Evolutionary conservation across 164 flowering plant genomes (phyloP).

Genomic region (Nelumbo lutea): DNA sequence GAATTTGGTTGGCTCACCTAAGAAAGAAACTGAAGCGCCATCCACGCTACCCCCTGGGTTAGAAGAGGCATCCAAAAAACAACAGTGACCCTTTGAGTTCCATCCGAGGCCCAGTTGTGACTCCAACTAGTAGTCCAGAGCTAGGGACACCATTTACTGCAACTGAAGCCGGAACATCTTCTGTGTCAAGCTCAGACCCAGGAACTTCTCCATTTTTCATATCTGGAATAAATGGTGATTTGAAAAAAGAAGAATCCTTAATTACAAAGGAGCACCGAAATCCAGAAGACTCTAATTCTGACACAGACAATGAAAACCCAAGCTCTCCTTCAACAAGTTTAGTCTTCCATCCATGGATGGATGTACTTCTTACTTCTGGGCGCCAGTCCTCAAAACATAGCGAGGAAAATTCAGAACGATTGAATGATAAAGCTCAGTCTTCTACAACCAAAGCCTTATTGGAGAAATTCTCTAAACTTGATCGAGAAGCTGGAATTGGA

Average conservation of each 20-base stretch:
- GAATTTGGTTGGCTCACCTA: constrained; percentile 57
- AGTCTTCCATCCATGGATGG: constrained; percentile 59
- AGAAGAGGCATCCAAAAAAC: constrained; percentile 29
- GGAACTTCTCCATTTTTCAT: constrained; percentile 49
- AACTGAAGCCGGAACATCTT: constrained; percentile 61
- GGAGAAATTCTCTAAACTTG: constrained; percentile 40
- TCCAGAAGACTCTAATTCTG: constrained; percentile 43
- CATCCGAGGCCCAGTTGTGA: constrained; percentile 36
- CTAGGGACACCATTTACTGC: constrained; percentile 53
- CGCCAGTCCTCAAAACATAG: constrained; percentile 20
- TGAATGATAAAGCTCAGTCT: constrained; percentile 22
- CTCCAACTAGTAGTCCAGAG: constrained; percentile 89
- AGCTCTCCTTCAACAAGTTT: constrained; percentile 39
- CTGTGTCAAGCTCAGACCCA: constrained; percentile 51
- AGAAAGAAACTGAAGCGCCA: constrained; percentile 30
- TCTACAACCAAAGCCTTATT: constrained; percentile 33
- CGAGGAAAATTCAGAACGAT: constrained; percentile 25
- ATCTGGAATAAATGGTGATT: constrained; percentile 32
- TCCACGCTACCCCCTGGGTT: constrained; percentile 18
- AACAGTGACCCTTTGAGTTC: constrained; percentile 24
- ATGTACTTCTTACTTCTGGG: constrained; percentile 26
- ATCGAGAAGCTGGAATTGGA: constrained; percentile 40
- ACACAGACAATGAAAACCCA: constrained; percentile 39
- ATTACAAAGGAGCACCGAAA: constrained; percentile 18
- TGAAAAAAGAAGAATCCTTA: constrained; percentile 27